Percentiles rank a stretch among this genome's conserved stretches.
Evolutionary conservation across 106 monocot genomes (phyloP).

Genomic region (Acanthochlamys bracteata): DNA sequence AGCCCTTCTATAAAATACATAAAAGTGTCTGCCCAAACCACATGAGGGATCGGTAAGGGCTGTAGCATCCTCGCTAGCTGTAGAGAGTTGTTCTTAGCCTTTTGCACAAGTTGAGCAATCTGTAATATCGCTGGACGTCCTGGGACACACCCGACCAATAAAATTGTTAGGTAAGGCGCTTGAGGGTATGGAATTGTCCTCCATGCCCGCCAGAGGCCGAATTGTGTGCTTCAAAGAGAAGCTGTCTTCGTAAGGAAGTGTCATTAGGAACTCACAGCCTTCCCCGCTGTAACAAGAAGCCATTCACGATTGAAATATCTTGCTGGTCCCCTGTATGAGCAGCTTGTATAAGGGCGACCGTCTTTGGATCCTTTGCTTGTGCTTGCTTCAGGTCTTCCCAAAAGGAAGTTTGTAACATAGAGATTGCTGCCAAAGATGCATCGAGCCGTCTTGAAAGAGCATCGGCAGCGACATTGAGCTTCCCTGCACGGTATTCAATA

Average conservation of each 20-base stretch:
- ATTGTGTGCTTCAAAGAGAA: background rate
- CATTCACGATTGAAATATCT: background rate
- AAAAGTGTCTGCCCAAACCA: constrained; percentile 1
- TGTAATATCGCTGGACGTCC: background rate
- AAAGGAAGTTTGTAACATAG: background rate
- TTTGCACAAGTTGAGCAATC: background rate
- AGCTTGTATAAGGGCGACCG: too few relatives aligned
- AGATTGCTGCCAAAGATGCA: background rate
- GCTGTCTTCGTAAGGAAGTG: background rate
- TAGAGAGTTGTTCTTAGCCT: background rate
- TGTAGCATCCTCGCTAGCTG: background rate
- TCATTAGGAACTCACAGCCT: background rate
- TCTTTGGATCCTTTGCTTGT: too few relatives aligned
- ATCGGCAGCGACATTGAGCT: background rate
- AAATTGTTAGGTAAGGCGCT: background rate
- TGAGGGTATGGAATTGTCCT: background rate
- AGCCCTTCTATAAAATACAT: constrained; percentile 5
- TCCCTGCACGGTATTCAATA: background rate
- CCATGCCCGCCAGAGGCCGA: background rate
- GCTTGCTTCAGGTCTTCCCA: background rate
- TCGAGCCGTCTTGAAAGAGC: background rate
- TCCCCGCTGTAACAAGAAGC: background rate
- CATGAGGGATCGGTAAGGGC: constrained; percentile 1
- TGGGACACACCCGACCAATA: background rate
- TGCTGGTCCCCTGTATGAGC: too few relatives aligned